Evolutionary conservation across 345 rosid genomes (phyloP).

Genomic region (Nasturtium officinale): DNA sequence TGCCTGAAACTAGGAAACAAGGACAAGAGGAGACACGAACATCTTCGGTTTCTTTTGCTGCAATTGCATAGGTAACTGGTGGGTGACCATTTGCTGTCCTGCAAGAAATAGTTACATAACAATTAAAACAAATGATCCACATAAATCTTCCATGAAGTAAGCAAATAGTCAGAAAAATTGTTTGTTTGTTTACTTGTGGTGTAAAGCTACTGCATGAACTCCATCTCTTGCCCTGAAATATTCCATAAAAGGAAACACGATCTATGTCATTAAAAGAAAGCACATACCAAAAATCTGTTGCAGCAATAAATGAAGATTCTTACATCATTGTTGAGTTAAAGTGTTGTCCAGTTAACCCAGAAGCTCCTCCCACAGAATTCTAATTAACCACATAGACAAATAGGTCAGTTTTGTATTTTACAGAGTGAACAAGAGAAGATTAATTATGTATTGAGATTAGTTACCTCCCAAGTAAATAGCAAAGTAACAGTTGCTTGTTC

Average conservation of each 20-base stretch:
- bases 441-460: constrained; percentile 1
- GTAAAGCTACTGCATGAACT: constrained; percentile 74
- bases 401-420: neutral
- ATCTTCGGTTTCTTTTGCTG: constrained; percentile 67
- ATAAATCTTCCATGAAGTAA: constrained; percentile 1
- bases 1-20: constrained; percentile 64
- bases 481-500: constrained; percentile 65
- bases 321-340: constrained; percentile 66
- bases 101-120: constrained; percentile 28
- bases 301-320: constrained; percentile 31
- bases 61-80: constrained; percentile 63
- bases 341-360: constrained; percentile 77
- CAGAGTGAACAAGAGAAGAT: constrained; percentile 4
- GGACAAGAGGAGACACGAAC: constrained; percentile 77
- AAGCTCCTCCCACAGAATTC: constrained; percentile 86
- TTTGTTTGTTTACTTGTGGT: constrained; percentile 73
- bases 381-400: constrained; percentile 34
- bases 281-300: neutral
- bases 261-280: constrained; percentile 18
- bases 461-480: constrained; percentile 94
- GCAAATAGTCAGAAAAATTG: constrained; percentile 29
- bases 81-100: constrained; percentile 78
- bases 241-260: constrained; percentile 6
- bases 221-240: constrained; percentile 62
- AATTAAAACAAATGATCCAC: neutral